A percentile compares a stretch with the other conserved stretches of the same genome.
Conservation (phyloP, 768 basidiomycete species). For the Pleurotus citrinopileatus region DNA sequence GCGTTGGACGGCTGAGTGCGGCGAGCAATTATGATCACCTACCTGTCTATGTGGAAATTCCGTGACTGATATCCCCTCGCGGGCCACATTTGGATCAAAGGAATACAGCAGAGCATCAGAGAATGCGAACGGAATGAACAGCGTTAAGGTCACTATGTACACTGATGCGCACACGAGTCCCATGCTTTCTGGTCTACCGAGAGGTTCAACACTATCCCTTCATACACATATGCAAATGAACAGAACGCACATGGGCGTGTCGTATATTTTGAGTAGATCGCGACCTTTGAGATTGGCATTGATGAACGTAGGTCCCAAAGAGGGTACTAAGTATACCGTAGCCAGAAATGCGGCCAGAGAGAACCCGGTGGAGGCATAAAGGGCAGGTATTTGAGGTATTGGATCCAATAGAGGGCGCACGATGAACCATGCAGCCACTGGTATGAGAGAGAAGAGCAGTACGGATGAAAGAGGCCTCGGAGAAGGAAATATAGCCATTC, state of each 20-base stretch:
- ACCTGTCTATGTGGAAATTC: constrained; percentile 83
- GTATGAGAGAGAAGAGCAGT: constrained; percentile 57
- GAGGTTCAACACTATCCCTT: constrained; percentile 11
- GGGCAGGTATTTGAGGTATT: constrained; percentile 61
- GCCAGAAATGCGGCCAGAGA: constrained; percentile 79
- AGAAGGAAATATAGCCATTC: constrained; percentile 20
- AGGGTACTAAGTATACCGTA: constrained; percentile 78
- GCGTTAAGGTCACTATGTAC: constrained; percentile 82
- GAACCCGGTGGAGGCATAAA: constrained; percentile 82
- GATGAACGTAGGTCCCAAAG: constrained; percentile 76
- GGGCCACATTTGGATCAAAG: constrained; percentile 22
- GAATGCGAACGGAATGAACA: constrained; percentile 97
- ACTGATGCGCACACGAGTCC: constrained; percentile 85
- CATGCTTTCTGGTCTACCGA: constrained; percentile 85
- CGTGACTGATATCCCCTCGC: constrained; percentile 60
- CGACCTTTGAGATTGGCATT: constrained; percentile 80
- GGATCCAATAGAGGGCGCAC: constrained; percentile 70
- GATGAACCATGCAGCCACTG: constrained; percentile 72
- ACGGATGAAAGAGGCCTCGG: constrained; percentile 52
- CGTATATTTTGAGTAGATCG: constrained; percentile 84
- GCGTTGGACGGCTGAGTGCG: neutral
- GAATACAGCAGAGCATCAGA: constrained; percentile 61
- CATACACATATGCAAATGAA: neutral
- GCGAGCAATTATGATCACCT: constrained; percentile 17
- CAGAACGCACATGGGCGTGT: constrained; percentile 54